Percentiles rank a stretch among this genome's conserved stretches.
These are phyloP conservation scores for Pseudocercospora pini-densiflorae DNA, from an alignment of 2,329 filamentous ascomycete genomes.

Conservation along the genomic window DNA sequence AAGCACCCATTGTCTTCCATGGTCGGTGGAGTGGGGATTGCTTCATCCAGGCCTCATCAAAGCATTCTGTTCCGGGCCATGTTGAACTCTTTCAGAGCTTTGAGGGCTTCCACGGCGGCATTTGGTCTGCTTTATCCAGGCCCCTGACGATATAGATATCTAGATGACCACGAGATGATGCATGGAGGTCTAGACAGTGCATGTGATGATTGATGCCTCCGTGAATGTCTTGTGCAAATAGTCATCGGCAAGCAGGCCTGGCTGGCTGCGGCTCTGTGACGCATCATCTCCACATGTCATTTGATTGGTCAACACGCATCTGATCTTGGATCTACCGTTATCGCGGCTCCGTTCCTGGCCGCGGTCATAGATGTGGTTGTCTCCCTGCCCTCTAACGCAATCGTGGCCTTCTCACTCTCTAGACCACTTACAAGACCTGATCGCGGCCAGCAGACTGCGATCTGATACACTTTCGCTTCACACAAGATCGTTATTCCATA, in stretches of 20 bases:
- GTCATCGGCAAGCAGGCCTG: neutral
- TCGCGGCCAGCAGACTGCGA: neutral
- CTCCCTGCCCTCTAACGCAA: neutral
- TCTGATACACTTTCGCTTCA: neutral
- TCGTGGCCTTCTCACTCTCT: neutral
- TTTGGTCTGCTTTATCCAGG: no score
- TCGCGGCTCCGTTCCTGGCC: constrained; percentile 2
- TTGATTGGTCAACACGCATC: neutral
- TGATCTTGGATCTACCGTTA: neutral
- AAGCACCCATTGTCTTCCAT: no score
- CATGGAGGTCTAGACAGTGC: no score
- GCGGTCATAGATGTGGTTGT: neutral
- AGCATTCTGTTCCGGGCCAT: no score
- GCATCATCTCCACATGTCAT: neutral
- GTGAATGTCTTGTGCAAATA: neutral
- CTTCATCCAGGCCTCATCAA: no score
- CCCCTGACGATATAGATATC: no score
- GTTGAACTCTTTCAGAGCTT: no score
- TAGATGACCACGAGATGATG: neutral
- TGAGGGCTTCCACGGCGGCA: no score
- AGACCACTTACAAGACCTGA: neutral
- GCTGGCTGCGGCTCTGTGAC: constrained; percentile 2
- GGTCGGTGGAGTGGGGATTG: no score
- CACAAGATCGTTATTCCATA: neutral
- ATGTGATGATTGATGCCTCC: neutral